Base-by-base conservation (phyloP, 441 rosid species). In the Pelargonium exstipulatum region DNA sequence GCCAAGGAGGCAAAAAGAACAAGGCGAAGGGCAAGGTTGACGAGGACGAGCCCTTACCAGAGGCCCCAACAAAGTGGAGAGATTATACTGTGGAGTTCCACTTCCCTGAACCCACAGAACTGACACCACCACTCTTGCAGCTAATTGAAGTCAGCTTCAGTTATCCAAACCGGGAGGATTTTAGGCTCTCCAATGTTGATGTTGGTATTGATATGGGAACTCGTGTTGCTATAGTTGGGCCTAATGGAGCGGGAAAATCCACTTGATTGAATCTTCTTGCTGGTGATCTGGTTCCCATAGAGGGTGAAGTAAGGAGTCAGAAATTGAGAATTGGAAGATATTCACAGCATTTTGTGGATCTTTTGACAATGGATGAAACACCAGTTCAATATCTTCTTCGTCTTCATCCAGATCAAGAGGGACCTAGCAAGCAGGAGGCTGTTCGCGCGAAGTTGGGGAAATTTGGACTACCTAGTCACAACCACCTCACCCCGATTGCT, bases 131-230 rank as follows among this genome's bases (percentile, higher is more conserved):
- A 26, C 86, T 93, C 42, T 73, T 93, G 79, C 98, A 93, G 84
- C 83, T 93, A 35, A 83, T 90, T 65, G 95, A 89, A 73, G 95
- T 90, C 72, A 86, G 91, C 78, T 93, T 93, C 80, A 72, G 88
- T 65, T 93, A 93, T 76, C 96, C 97, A 6, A 88, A 82, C 70
- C 79, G 96, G n/a, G 78, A 78, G 26, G 97, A 93, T 74, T 91
- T 93, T 71, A 84, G 81, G 74, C 92, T 89, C 46, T 76, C 90
- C 0, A 70, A 88, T 72, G 89, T 90, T 60, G 98, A 93, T 78
- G 93, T 88, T 40, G 98, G 98, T 66, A 89, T 93, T 65, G 98
- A 93, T 81, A 90, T 93, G 97, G 97, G 96, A 67, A 90, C 98
- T 63, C 77, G 97, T 9, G 96, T 90, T 7, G 98, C 98, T 20